phyloP scores from a whole-genome alignment of 805 yeast species.

The Candida sithepensis region DNA sequence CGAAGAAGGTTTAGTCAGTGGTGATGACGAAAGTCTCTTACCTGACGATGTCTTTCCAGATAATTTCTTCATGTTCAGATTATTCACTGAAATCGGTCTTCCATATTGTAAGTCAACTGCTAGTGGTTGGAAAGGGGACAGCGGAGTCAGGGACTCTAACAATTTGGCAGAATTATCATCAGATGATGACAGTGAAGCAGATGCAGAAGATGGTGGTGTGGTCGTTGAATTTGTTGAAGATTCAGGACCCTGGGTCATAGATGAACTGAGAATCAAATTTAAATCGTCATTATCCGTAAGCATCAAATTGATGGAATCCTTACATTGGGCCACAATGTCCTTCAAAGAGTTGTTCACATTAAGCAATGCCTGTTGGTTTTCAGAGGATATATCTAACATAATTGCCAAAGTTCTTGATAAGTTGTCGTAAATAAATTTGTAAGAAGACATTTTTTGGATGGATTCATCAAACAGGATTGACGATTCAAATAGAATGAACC shows the following conservation, averaged over 20 bases:
- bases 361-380: conserved; percentile 13
- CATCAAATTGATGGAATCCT: conserved; percentile 14
- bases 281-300: conserved; percentile 12
- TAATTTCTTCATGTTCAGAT: neutral
- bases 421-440: conserved; percentile 11
- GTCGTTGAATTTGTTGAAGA: conserved; percentile 1
- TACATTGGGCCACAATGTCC: conserved; percentile 10
- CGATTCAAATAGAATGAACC: conserved; percentile 52
- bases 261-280: conserved; percentile 8
- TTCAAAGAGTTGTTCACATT: conserved; percentile 9
- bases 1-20: conserved; percentile 17
- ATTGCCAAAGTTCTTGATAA: conserved; percentile 11
- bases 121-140: conserved; percentile 4
- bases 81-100: neutral
- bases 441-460: conserved; percentile 22
- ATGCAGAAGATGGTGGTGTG: conserved; percentile 1
- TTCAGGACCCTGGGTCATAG: conserved; percentile 1
- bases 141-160: neutral
- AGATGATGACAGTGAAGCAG: neutral
- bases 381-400: conserved; percentile 15
- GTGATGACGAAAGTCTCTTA: conserved; percentile 25
- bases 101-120: neutral
- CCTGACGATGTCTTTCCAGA: conserved; percentile 1
- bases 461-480: conserved; percentile 52
- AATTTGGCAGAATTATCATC: neutral